Evolutionary conservation across 2,329 filamentous ascomycete genomes (phyloP).

Genomic region (Ophiostoma sp.): DNA sequence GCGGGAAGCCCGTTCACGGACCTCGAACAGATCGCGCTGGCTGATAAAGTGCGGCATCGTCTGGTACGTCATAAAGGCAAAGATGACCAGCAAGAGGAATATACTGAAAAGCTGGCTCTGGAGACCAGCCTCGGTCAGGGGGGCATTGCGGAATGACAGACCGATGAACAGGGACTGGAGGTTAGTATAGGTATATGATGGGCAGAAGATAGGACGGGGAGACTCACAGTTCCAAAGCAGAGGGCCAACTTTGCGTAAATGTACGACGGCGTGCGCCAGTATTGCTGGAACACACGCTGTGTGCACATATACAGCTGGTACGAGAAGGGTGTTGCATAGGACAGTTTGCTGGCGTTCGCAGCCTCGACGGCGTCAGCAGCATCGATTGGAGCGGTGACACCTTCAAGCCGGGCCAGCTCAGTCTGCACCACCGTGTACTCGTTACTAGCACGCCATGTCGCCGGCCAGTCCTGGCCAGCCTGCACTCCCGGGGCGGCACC

Average conservation of each 20-base stretch:
- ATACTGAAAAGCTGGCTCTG: slow-evolving; percentile 59
- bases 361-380: neutral
- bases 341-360: neutral
- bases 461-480: slow-evolving; percentile 58
- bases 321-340: slow-evolving; percentile 62
- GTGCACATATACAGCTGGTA: slow-evolving; percentile 57
- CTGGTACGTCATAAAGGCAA: slow-evolving; percentile 54
- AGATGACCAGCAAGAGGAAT: slow-evolving; percentile 56
- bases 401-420: slow-evolving; percentile 42
- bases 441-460: slow-evolving; percentile 37
- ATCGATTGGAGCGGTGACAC: slow-evolving; percentile 13
- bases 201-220: neutral
- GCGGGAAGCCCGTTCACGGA: slow-evolving; percentile 58
- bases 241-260: slow-evolving; percentile 65
- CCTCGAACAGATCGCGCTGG: slow-evolving; percentile 61
- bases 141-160: slow-evolving; percentile 56
- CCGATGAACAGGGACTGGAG: slow-evolving; percentile 56
- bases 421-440: slow-evolving; percentile 65
- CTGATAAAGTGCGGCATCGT: slow-evolving; percentile 63
- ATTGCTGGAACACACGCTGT: slow-evolving; percentile 65
- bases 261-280: slow-evolving; percentile 71
- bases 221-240: slow-evolving; percentile 31
- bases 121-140: slow-evolving; percentile 54
- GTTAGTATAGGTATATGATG: slow-evolving; percentile 28
- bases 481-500: slow-evolving; percentile 57